phyloP scores from a whole-genome alignment of 768 basidiomycete genomes.

The Tylopilus sp. region DNA sequence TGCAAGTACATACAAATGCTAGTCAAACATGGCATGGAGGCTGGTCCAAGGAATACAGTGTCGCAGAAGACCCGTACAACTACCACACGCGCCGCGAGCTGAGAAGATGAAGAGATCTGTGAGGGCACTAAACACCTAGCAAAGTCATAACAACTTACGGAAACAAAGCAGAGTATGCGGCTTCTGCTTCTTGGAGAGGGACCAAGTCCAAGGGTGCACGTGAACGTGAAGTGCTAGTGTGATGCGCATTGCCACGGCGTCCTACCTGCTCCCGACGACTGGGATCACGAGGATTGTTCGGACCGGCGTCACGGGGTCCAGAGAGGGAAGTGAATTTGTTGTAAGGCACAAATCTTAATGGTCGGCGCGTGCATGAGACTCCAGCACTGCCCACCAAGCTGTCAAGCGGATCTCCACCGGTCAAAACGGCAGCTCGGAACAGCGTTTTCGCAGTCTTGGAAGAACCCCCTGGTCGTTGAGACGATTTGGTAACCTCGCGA shows the following conservation, averaged over 20 bases:
- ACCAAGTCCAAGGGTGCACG: conserved; percentile 23
- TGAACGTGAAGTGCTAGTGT: not conserved
- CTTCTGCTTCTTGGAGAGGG: conserved; percentile 27
- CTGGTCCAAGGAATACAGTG: not conserved
- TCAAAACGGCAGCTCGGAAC: conserved; percentile 26
- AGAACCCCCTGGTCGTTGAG: not conserved
- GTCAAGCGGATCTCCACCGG: conserved; percentile 24
- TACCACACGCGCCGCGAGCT: conserved; percentile 2
- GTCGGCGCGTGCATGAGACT: conserved; percentile 17
- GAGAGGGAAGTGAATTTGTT: conserved; percentile 15
- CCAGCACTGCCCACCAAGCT: conserved; percentile 9
- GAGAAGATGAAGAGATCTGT: not conserved
- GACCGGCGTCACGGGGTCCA: not conserved
- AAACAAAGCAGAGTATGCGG: conserved; percentile 26
- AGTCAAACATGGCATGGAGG: no score
- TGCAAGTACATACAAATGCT: no score
- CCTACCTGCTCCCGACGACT: not conserved
- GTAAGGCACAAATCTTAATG: conserved; percentile 28
- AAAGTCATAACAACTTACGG: conserved; percentile 14
- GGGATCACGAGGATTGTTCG: not conserved
- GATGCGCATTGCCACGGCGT: not conserved
- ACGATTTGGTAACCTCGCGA: not conserved
- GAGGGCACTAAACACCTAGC: not conserved
- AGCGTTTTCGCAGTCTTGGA: conserved; percentile 13
- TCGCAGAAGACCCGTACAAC: not conserved